Base-by-base conservation (phyloP, 208 protist species). In the Lotmaria passim region DNA sequence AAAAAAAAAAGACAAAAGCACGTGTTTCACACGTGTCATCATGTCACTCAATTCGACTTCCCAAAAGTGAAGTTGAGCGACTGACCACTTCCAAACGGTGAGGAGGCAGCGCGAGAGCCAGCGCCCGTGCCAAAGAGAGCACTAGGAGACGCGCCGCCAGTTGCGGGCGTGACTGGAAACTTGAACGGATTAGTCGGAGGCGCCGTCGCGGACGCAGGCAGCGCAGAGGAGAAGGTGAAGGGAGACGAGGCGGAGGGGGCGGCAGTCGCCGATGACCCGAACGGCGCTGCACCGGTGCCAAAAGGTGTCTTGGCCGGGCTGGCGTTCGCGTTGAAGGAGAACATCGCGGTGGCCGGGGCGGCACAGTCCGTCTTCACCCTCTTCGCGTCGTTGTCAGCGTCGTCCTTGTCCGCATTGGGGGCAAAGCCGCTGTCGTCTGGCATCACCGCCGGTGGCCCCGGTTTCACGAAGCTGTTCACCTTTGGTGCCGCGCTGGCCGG, bases 391-490 rank as follows among this genome's bases (percentile, higher is more conserved):
- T 77, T 82, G 58, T 91, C 77, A 43, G 84, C 82, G 47, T 64
- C 76, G 70, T 61, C 64, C 33, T 53, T 70, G 51, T 81, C 81
- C 21, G 83, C 78, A 63, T 80, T 71, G 7, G 86, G 66, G 0
- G 88, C 88, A 63, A 94, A 94, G 33, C 88, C 85, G 68, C 81
- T 72, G 67, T 94, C 88, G 6, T 82, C 75, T 1, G 74, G 56
- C 14, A 90, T 86, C 17, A 86, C 87, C 3, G 73, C 82, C 15
- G 84, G 70, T 14, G 85, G 84, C 8, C 87, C 84, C n/a, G 56
- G 48, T 69, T 86, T 81, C 30, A 84, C 64, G 74, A 93, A 93
- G 3, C 65, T 48, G 57, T 72, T 78, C 19, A 12, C n/a, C n/a
- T n/a, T 48, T 5, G 58, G 26, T 8, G 62, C 43, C 8, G 50